Base-by-base conservation (phyloP, 805 yeast genomes). In the Sugiyamaella lignohabitans region DNA sequence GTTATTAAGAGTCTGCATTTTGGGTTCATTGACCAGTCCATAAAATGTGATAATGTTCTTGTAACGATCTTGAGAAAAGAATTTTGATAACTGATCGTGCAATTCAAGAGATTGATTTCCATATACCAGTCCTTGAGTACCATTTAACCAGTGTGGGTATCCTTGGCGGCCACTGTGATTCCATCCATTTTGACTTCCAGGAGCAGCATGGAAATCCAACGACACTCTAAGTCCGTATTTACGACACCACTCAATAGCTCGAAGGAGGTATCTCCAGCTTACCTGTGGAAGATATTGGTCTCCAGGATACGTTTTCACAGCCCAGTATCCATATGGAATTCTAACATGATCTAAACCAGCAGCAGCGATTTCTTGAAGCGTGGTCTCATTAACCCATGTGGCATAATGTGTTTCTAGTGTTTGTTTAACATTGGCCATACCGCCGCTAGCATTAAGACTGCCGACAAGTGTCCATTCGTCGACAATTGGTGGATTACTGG, bases 161-260 rank as follows among this genome's bases (percentile, higher is more conserved):
- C 71, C 78, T 58, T 88, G 70, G 23, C 74, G 64, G 1, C 95
- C 95, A 5, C 87, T 79, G 57, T 85, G 86, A 58, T 85, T 91
- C 68, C 85, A 85, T 11, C 94, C 94, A 62, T 86, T 86, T 59
- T 86, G 94, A 1, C 89, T 81, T 1, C 91, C 93, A 4, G 94
- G 93, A 8, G 75, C 81, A 11, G 93, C 88, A 57, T 86, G 95
- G 45, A 86, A 64, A 59, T 86, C 94, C 43, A 86, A 66, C 82
- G 85, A 79, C 3, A 80, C 83, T 49, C 82, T 75, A 51, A 86
- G 65, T 14, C 72, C 80, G 54, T 80, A 63, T 36, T 69, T 68
- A 19, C 75, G 63, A 17, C 84, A 79, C 94, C 94, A 86, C 40
- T 68, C 75, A 34, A 86, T 65, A 1, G 87, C 85, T 48, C 74